Conservation (phyloP, 1,284 basidiomycete genomes). For the Pterula multifida region DNA sequence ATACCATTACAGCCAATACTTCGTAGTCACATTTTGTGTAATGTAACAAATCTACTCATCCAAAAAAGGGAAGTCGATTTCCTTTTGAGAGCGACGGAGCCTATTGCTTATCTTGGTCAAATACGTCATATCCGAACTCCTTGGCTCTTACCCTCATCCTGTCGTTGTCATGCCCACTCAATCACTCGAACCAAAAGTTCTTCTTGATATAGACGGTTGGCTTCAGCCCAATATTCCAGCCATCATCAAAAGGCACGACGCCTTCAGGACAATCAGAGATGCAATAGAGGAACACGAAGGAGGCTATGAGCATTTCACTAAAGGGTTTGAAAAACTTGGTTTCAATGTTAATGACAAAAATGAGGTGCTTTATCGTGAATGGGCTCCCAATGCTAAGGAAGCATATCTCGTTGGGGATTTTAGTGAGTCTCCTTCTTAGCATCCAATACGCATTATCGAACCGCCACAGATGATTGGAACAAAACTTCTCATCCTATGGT, state of each 20-base stretch:
- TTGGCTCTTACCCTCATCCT: neutral
- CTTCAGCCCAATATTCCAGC: conserved; percentile 65
- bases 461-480: conserved; percentile 73
- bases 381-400: conserved; percentile 84
- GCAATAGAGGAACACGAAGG: conserved; percentile 70
- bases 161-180: conserved; percentile 22
- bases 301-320: conserved; percentile 82
- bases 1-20: neutral
- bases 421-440: conserved; percentile 46
- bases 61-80: too few species aligned
- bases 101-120: too few species aligned
- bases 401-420: conserved; percentile 92
- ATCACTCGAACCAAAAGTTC: conserved; percentile 37
- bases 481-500: conserved; percentile 77
- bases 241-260: conserved; percentile 61
- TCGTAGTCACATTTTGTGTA: too few species aligned
- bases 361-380: conserved; percentile 81
- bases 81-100: too few species aligned
- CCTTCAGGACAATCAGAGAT: conserved; percentile 66
- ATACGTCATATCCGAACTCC: neutral
- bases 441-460: conserved; percentile 7
- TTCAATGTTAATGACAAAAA: conserved; percentile 63
- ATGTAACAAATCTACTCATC: too few species aligned
- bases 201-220: conserved; percentile 58
- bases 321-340: conserved; percentile 81